Evolutionary conservation across 2,329 filamentous ascomycete species (phyloP).

Genomic region (Didymella keratinophila): DNA sequence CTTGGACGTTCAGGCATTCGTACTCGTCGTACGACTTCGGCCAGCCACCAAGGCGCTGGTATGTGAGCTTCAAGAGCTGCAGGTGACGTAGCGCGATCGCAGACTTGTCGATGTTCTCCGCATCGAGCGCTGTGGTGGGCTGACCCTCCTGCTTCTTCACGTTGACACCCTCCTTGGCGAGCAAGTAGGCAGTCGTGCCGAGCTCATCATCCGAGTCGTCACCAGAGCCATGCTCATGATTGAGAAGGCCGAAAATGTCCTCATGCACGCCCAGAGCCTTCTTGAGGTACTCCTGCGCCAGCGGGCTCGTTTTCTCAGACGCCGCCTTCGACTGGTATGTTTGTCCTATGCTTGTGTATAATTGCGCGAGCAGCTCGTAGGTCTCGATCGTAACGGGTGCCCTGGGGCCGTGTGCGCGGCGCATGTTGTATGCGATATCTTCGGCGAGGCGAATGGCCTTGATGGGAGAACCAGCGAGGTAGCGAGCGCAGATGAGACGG

Average conservation of each 20-base stretch:
- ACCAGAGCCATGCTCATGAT: constrained; percentile 31
- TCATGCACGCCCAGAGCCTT: constrained; percentile 47
- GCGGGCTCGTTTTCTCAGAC: constrained; percentile 45
- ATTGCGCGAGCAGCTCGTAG: constrained; percentile 58
- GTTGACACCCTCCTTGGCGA: constrained; percentile 47
- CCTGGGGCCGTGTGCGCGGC: constrained; percentile 60
- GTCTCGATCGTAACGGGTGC: constrained; percentile 59
- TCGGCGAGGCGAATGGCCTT: constrained; percentile 56
- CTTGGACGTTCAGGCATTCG: constrained; percentile 55
- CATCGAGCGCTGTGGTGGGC: constrained; percentile 34
- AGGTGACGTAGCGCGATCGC: constrained; percentile 47
- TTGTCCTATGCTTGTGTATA: constrained; percentile 56
- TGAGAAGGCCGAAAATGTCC: constrained; percentile 45
- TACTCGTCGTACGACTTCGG: constrained; percentile 60
- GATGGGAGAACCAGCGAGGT: constrained; percentile 57
- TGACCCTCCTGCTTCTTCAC: constrained; percentile 37
- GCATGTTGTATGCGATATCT: constrained; percentile 64
- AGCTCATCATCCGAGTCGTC: constrained; percentile 45
- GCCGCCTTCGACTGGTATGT: constrained; percentile 49
- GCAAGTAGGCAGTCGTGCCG: constrained; percentile 48
- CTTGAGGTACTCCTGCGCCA: constrained; percentile 52
- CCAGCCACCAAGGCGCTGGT: constrained; percentile 55
- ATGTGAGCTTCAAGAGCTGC: constrained; percentile 50
- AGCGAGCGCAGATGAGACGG: constrained; percentile 61
- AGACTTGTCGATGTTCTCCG: constrained; percentile 38